Conservation (phyloP, 106 monocot genomes). For the Dendrobium chrysotoxum region DNA sequence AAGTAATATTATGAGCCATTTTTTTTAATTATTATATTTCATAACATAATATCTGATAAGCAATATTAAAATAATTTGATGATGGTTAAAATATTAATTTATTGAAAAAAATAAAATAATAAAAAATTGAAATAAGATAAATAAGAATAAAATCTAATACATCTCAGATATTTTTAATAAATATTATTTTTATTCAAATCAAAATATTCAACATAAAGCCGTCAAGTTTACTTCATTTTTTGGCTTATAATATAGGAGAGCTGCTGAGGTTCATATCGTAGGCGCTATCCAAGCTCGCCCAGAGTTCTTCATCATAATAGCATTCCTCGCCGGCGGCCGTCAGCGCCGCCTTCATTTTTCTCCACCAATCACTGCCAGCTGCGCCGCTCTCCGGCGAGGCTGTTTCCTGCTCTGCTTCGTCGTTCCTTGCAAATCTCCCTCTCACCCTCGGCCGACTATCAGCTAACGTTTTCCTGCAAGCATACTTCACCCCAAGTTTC, state of each 20-base stretch:
- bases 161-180: too few relatives aligned
- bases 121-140: too few relatives aligned
- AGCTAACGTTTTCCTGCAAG: constrained; percentile 44
- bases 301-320: constrained; percentile 20
- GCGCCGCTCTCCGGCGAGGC: constrained; percentile 1
- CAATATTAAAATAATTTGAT: too few relatives aligned
- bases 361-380: constrained; percentile 14
- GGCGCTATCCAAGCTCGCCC: constrained; percentile 20
- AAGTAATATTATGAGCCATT: too few relatives aligned
- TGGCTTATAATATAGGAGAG: not conserved
- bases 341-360: constrained; percentile 17
- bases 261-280: constrained; percentile 16
- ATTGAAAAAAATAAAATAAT: too few relatives aligned
- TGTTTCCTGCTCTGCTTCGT: constrained; percentile 19
- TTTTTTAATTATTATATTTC: too few relatives aligned
- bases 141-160: too few relatives aligned
- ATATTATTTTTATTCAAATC: too few relatives aligned
- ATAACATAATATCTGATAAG: too few relatives aligned
- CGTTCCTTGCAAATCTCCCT: constrained; percentile 41
- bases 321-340: not conserved
- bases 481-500: constrained; percentile 15
- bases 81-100: too few relatives aligned
- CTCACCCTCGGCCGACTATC: constrained; percentile 32
- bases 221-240: too few relatives aligned
- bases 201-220: too few relatives aligned